Percentiles rank a stretch among this genome's conserved stretches.
Evolutionary conservation across 768 basidiomycete species (phyloP).

Genomic region (Russula sp.): DNA sequence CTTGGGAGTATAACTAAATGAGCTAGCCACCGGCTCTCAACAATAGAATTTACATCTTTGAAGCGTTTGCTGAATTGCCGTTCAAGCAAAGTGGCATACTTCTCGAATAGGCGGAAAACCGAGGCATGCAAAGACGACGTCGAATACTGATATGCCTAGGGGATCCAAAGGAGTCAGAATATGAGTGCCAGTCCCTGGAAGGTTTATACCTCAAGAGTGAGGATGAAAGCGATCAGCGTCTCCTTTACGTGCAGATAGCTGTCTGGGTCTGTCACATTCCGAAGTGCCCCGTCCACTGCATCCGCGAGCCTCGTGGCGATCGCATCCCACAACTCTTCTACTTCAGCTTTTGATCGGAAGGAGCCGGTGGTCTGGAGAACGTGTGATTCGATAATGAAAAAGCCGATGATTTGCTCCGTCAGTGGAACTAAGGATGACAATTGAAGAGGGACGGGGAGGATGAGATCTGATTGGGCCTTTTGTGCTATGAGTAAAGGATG

Average conservation of each 20-base stretch:
- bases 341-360: conserved; percentile 86
- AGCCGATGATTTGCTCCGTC: conserved; percentile 91
- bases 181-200: not conserved
- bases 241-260: conserved; percentile 79
- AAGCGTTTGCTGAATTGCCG: conserved; percentile 75
- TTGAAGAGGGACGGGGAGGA: conserved; percentile 70
- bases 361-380: conserved; percentile 82
- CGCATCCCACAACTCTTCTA: conserved; percentile 93
- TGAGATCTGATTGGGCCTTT: conserved; percentile 94
- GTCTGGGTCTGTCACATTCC: conserved; percentile 70
- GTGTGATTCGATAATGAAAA: conserved; percentile 93
- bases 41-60: conserved; percentile 48
- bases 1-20: conserved; percentile 32
- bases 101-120: conserved; percentile 84
- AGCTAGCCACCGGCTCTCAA: not conserved
- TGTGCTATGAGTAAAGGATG: not conserved
- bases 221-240: conserved; percentile 74
- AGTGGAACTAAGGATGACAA: conserved; percentile 62
- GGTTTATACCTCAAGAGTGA: conserved; percentile 75
- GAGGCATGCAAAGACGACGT: conserved; percentile 76
- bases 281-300: conserved; percentile 66
- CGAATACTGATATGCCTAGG: conserved; percentile 73
- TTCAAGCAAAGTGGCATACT: conserved; percentile 77
- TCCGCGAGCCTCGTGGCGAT: conserved; percentile 67
- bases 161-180: not conserved